phyloP scores from a whole-genome alignment of 2,329 filamentous ascomycete genomes.

The Fusarium buharicum region DNA sequence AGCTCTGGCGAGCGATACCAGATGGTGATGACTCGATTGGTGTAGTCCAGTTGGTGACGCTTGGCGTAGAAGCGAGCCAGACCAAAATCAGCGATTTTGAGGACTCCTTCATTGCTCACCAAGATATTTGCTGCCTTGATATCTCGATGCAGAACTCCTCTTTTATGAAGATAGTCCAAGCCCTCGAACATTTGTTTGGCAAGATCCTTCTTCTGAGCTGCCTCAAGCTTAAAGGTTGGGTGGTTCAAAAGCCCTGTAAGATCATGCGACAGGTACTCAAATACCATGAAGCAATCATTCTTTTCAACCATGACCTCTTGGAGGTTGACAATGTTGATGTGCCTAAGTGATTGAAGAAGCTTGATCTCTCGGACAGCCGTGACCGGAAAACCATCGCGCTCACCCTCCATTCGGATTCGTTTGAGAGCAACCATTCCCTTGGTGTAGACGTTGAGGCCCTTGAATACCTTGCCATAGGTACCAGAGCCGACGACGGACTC shows the following conservation, averaged over 20 bases:
- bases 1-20: conserved; percentile 86
- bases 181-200: conserved; percentile 94
- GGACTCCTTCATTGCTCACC: conserved; percentile 85
- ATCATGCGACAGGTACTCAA: conserved; percentile 97
- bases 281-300: conserved; percentile 99
- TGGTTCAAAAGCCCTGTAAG: conserved; percentile 95
- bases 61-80: conserved; percentile 97
- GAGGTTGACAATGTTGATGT: conserved; percentile 83
- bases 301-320: conserved; percentile 97
- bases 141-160: conserved; percentile 94
- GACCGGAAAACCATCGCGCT: conserved; percentile 89
- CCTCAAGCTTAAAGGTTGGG: conserved; percentile 85
- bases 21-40: conserved; percentile 97
- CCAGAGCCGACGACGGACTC: conserved; percentile 96
- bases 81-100: conserved; percentile 97
- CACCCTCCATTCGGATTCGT: conserved; percentile 92
- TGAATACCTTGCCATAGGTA: conserved; percentile 96
- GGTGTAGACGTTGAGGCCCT: conserved; percentile 92
- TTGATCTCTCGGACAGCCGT: conserved; percentile 93
- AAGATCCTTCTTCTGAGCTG: conserved; percentile 90
- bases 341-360: conserved; percentile 84
- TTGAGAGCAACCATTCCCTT: conserved; percentile 86
- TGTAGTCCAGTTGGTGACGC: conserved; percentile 90
- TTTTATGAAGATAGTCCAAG: conserved; percentile 89
- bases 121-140: conserved; percentile 99